Evolutionary conservation across 1,139 yeast genomes (phyloP).

Genomic region (Zygosaccharomyces sapae): DNA sequence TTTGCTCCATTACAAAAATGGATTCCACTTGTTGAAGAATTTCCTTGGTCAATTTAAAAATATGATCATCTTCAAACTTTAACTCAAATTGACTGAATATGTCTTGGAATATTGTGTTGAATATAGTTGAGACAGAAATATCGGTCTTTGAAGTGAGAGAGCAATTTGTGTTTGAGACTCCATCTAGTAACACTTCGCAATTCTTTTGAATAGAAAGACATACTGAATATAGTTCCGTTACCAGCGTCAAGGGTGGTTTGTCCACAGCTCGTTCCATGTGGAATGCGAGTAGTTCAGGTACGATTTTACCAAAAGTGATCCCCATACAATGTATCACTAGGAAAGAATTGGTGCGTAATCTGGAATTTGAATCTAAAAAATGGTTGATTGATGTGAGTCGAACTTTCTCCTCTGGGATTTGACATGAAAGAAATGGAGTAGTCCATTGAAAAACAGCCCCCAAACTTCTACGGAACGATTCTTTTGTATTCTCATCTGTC

Average conservation of each 20-base stretch:
- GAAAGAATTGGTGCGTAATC: background rate
- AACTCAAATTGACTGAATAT: background rate
- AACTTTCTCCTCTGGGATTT: background rate
- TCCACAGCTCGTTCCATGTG: background rate
- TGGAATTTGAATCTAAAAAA: background rate
- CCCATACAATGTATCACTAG: background rate
- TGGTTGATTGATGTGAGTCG: background rate
- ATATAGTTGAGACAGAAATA: background rate
- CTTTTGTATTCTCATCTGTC: background rate
- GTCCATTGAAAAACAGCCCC: constrained; percentile 1
- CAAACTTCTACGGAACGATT: background rate
- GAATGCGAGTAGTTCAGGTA: constrained; percentile 6
- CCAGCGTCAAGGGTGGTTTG: background rate
- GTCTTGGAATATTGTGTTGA: constrained; percentile 11
- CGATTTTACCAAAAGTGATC: constrained; percentile 1
- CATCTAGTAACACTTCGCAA: constrained; percentile 4
- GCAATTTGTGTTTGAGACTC: background rate
- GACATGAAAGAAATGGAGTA: background rate
- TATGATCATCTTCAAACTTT: background rate
- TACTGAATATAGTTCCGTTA: constrained; percentile 3
- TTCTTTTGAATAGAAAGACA: constrained; percentile 6
- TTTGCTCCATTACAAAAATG: background rate
- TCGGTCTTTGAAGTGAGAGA: background rate
- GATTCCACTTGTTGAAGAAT: background rate
- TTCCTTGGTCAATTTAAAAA: background rate